phyloP scores from a whole-genome alignment of 768 basidiomycete genomes.

The Guyanaporus albipodus region DNA sequence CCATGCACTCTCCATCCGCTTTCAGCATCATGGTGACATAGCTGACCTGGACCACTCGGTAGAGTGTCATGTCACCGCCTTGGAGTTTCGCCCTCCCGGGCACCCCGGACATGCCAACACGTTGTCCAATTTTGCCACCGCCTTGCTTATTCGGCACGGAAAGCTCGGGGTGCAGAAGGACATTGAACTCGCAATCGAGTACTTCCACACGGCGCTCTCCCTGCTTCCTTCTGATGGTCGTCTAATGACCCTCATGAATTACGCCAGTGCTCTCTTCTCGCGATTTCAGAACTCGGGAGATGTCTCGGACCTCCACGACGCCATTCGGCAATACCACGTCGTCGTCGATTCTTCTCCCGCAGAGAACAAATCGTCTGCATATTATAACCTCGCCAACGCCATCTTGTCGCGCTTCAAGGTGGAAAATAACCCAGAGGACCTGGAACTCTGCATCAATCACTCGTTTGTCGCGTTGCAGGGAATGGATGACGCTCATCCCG shows the following conservation, averaged over 20 bases:
- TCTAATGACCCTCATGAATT: conserved; percentile 25
- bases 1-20: conserved; percentile 25
- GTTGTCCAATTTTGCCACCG: conserved; percentile 29
- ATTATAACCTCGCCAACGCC: conserved; percentile 31
- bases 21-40: conserved; percentile 23
- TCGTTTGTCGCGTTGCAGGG: conserved; percentile 16
- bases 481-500: conserved; percentile 16
- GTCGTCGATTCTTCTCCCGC: conserved; percentile 16
- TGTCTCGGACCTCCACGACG: conserved; percentile 19
- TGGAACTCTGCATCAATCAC: conserved; percentile 22
- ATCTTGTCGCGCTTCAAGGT: conserved; percentile 28
- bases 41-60: conserved; percentile 28
- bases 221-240: conserved; percentile 18
- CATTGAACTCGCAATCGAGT: conserved; percentile 27
- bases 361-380: conserved; percentile 18
- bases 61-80: conserved; percentile 23
- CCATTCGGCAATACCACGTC: conserved; percentile 22
- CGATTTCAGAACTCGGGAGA: conserved; percentile 23
- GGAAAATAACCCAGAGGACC: conserved; percentile 15
- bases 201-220: conserved; percentile 21
- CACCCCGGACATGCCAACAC: conserved; percentile 24
- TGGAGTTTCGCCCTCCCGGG: conserved; percentile 25
- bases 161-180: conserved; percentile 21
- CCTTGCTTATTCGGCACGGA: conserved; percentile 27
- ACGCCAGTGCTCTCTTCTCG: conserved; percentile 28